Percentiles rank a stretch among this genome's conserved stretches.
These are phyloP conservation scores for Fusarium nanum DNA, from an alignment of 2,329 filamentous ascomycete species.

Conservation along the genomic window DNA sequence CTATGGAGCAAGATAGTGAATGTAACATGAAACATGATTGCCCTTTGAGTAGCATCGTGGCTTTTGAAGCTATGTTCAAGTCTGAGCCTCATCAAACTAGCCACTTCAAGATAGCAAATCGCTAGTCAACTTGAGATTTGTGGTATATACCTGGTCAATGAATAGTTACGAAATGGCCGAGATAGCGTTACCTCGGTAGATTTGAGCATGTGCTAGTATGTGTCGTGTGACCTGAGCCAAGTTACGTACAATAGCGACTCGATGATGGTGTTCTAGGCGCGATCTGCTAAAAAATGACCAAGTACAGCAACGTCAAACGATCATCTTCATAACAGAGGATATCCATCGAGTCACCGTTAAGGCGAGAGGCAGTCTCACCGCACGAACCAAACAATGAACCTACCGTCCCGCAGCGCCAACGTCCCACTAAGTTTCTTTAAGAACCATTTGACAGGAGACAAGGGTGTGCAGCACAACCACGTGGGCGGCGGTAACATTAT, in stretches of 20 bases:
- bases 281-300: not conserved
- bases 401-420: slow-evolving; percentile 5
- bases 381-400: slow-evolving; percentile 20
- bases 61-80: not conserved
- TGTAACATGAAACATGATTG: not conserved
- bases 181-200: not conserved
- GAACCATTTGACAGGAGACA: slow-evolving; percentile 25
- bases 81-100: slow-evolving; percentile 21
- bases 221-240: not conserved
- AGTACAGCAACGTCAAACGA: not conserved
- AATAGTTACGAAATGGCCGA: not conserved
- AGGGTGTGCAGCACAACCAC: slow-evolving; percentile 19
- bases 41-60: not conserved
- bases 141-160: not conserved
- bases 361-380: slow-evolving; percentile 4
- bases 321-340: not conserved
- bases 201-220: not conserved
- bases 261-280: not conserved
- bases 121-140: not conserved
- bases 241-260: not conserved
- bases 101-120: slow-evolving; percentile 18
- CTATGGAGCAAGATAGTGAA: not conserved
- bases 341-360: slow-evolving; percentile 8
- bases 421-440: slow-evolving; percentile 4
- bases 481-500: slow-evolving; percentile 12